Conservation (phyloP, 1,284 basidiomycete genomes). For the Meripilus lineatus region DNA sequence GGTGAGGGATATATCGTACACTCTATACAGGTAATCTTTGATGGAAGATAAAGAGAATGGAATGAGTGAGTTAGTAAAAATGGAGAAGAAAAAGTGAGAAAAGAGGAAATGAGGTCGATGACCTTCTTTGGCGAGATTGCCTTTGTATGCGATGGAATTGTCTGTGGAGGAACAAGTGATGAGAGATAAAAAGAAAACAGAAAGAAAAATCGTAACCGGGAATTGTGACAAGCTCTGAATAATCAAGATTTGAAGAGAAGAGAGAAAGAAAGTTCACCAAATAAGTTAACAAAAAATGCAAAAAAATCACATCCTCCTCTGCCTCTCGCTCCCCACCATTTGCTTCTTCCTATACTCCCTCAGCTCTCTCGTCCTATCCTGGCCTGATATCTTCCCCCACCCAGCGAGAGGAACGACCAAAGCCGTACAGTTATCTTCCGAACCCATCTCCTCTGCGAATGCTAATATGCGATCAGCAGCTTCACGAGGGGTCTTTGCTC, state of each 20-base stretch:
- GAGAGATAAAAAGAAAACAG: too few relatives aligned
- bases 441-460: conserved; percentile 88
- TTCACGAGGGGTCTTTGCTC: conserved; percentile 64
- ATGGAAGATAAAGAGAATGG: background rate
- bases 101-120: background rate
- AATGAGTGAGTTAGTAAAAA: background rate
- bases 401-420: conserved; percentile 91
- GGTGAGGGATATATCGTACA: too few relatives aligned
- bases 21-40: too few relatives aligned
- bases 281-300: too few relatives aligned
- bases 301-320: conserved; percentile 70
- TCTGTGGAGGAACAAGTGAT: too few relatives aligned
- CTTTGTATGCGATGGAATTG: too few relatives aligned
- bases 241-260: too few relatives aligned
- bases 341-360: conserved; percentile 76
- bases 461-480: conserved; percentile 83
- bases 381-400: conserved; percentile 80
- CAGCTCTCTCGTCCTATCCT: conserved; percentile 77
- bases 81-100: background rate
- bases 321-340: conserved; percentile 69
- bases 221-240: too few relatives aligned
- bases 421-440: conserved; percentile 89
- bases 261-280: too few relatives aligned
- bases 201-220: too few relatives aligned
- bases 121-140: background rate